A percentile compares a stretch with the other conserved stretches of the same genome.
Conservation (phyloP, 2,329 filamentous ascomycete species). For the Diaporthe ilicicola region DNA sequence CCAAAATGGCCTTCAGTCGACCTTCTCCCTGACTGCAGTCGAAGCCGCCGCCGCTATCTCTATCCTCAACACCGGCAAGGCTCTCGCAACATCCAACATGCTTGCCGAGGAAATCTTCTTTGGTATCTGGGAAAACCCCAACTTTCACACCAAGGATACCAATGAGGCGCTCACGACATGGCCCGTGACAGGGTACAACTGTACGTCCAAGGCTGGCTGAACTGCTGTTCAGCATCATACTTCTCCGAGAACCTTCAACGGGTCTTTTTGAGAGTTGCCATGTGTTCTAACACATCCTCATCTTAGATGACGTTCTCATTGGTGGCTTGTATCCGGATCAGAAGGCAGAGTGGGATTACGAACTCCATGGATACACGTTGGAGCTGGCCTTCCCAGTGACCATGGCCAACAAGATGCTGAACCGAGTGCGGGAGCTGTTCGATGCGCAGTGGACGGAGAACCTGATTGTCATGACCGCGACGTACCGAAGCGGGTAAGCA, state of each 20-base stretch:
- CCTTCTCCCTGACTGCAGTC: constrained; percentile 56
- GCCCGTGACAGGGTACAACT: constrained; percentile 62
- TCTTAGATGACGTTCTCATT: constrained; percentile 56
- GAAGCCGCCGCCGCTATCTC: constrained; percentile 51
- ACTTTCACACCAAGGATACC: constrained; percentile 61
- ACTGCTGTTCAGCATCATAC: background rate
- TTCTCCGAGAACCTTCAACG: no score
- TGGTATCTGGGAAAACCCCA: constrained; percentile 56
- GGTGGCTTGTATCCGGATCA: constrained; percentile 59
- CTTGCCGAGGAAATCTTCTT: constrained; percentile 60
- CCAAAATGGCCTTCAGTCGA: constrained; percentile 61
- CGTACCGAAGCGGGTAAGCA: constrained; percentile 54
- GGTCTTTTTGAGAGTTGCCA: background rate
- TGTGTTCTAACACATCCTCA: constrained; percentile 33
- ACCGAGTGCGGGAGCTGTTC: constrained; percentile 56
- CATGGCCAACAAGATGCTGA: constrained; percentile 57
- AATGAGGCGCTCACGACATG: constrained; percentile 51
- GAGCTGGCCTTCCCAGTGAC: constrained; percentile 62
- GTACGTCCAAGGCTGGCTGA: background rate
- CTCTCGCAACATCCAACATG: constrained; percentile 56
- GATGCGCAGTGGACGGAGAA: constrained; percentile 52
- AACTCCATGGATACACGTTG: constrained; percentile 56
- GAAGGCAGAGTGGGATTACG: constrained; percentile 59
- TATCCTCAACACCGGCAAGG: constrained; percentile 57
- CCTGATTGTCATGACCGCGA: constrained; percentile 56